Base-by-base conservation (phyloP, 768 basidiomycete species). In the Mycena olivaceomarginata region DNA sequence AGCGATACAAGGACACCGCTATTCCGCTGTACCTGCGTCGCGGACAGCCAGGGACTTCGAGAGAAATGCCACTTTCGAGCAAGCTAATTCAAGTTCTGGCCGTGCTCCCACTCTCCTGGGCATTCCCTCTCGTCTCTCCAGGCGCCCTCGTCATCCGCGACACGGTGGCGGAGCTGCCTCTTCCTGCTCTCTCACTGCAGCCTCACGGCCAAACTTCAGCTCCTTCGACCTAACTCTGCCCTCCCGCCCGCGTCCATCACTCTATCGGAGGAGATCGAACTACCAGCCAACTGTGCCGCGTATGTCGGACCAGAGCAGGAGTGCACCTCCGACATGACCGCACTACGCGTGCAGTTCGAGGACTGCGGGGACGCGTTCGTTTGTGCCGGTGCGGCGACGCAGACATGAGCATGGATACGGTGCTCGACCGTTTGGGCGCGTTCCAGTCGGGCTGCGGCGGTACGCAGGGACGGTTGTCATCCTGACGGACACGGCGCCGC, bases 391-490 rank as follows among this genome's bases (percentile, higher is more conserved):
- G 85, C 73, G 77, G 46, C 13, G 77, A 79, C n/a, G 82, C 82
- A 31, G 77, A 81, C 57, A 82, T 86, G 80, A 80, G 76, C 8
- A 67, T 84, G 67, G 82, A 82, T 53, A 80, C 77, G 16, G 82
- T 80, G 5, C 76, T 84, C 1, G 80, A 83, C 39, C 78, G 81
- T 74, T 85, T 4, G 83, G 82, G 43, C 81, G 79, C 20, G 79
- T 86, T 13, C 85, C 85, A 11, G 82, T 86, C 41, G 85, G 85
- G 7, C 70, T 86, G 67, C 76, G 85, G 70, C 80, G 83, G n/a
- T 85, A 81, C 51, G 79, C 83, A 18, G 81, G 64, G 4, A 82
- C 78, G 6, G 75, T 85, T 18, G 16, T 84, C 20, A 70, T 84
- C 31, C 20, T 77, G 76, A 18, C 25, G 1, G 56, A 57, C 51